Conservation (phyloP, 805 yeast species). For the Ogataea saltuana region DNA sequence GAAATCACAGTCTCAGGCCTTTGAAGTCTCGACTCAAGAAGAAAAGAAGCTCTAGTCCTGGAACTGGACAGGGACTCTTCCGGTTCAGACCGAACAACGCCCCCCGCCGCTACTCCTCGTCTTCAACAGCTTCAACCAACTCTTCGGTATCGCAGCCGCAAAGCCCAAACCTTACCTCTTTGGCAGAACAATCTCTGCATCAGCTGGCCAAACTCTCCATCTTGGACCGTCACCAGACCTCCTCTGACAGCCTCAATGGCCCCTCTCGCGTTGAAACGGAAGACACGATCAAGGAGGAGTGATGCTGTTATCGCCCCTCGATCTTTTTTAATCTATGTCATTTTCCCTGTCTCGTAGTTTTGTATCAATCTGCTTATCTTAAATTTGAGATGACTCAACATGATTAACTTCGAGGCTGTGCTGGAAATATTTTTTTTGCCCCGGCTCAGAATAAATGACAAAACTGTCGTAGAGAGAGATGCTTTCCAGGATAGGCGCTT, state of each 20-base stretch:
- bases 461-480: no score
- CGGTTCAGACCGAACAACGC: conserved; percentile 13
- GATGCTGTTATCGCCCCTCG: neutral
- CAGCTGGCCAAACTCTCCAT: conserved; percentile 10
- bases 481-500: no score
- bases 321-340: no score
- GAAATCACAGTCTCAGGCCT: conserved; percentile 12
- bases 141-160: conserved; percentile 12
- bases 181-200: conserved; percentile 8
- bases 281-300: conserved; percentile 1
- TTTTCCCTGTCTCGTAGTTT: no score
- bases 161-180: conserved; percentile 9
- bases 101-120: conserved; percentile 10
- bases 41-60: conserved; percentile 6
- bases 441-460: no score
- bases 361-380: no score
- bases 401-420: no score
- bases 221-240: conserved; percentile 1
- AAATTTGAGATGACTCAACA: no score
- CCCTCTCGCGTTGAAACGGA: no score
- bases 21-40: conserved; percentile 18
- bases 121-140: conserved; percentile 11
- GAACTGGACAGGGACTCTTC: conserved; percentile 9
- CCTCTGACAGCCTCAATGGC: no score
- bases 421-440: no score